Percentiles rank a stretch among this genome's conserved stretches.
Evolutionary conservation across 2,329 filamentous ascomycete genomes (phyloP).

Genomic region (Stagonosporopsis tanaceti): DNA sequence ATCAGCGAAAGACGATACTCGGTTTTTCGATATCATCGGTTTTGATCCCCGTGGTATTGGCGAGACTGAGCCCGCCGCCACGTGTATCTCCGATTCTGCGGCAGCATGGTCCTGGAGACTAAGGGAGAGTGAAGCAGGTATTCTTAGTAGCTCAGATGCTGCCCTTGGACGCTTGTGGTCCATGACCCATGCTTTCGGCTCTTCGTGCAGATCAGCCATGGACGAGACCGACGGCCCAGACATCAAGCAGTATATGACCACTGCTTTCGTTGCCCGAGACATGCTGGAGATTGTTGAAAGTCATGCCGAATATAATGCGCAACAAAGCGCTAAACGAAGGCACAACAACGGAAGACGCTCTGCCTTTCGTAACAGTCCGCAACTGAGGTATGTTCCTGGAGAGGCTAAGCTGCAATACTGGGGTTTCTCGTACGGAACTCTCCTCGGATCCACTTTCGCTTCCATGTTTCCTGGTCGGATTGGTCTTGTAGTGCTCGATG

Average conservation of each 20-base stretch:
- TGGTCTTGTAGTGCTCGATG: constrained; percentile 52
- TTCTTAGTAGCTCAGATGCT: constrained; percentile 53
- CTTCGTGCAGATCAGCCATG: constrained; percentile 37
- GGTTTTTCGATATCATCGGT: constrained; percentile 54
- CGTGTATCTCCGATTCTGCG: constrained; percentile 45
- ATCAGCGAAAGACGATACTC: constrained; percentile 29
- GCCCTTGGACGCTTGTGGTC: constrained; percentile 53
- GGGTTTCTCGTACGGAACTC: constrained; percentile 60
- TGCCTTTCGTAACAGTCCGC: constrained; percentile 7
- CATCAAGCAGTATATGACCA: constrained; percentile 56
- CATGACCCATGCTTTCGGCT: constrained; percentile 49
- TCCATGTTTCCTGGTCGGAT: constrained; percentile 51
- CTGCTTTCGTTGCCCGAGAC: constrained; percentile 57
- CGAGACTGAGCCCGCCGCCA: constrained; percentile 43
- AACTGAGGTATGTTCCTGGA: constrained; percentile 10
- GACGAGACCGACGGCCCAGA: constrained; percentile 41
- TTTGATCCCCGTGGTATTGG: constrained; percentile 56
- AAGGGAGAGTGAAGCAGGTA: constrained; percentile 48
- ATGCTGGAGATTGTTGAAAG: constrained; percentile 60
- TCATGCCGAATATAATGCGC: constrained; percentile 48
- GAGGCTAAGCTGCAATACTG: constrained; percentile 52
- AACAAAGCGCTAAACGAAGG: constrained; percentile 14
- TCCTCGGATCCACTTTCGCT: constrained; percentile 50
- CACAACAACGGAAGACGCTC: background rate
- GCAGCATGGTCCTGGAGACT: constrained; percentile 49